Base-by-base conservation (phyloP, 805 yeast genomes). In the Candida railenensis region DNA sequence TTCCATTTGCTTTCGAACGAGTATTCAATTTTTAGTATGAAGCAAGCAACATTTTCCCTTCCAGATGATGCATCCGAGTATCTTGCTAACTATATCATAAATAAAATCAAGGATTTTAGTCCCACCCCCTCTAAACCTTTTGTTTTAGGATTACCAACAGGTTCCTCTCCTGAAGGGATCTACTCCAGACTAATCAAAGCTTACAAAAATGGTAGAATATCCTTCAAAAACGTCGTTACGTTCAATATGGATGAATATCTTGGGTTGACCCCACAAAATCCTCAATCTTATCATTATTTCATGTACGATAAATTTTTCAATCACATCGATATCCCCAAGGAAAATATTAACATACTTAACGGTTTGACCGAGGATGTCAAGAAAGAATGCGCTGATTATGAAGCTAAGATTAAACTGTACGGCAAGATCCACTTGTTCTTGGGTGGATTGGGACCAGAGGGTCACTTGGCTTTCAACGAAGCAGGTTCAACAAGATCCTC, bases 181-280 rank as follows among this genome's bases (percentile, higher is more conserved):
- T 80, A 80, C 56, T 65, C 71, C 43, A 59, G 62, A 40, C 63
- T 80, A 37, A 73, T 80, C 21, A 62, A 63, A 40, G 74, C 74
- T 9, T 65, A 79, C 61, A 66, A 69, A 46, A 51, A 53, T 20
- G 76, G 77, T 9, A 57, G 55, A 32, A 67, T 80, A 5, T 65
- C 73, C 19, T 80, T 80, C 62, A 61, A 65, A 47, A 66, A 80
- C 56, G 85, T 81, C 42, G 78, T 80, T 15, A 76, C 82, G 11
- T 81, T 81, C 66, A 80, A 80, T 60, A 80, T 80, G 84, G 85
- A 80, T 55, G 85, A 80, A 60, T 80, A 80, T 57, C 63, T 74
- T 40, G 80, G 80, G 1, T 61, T 80, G 30, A 56, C 58, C 7
- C 81, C 83, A 12, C 46, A 69, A 8, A 64, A 78, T 53, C 67